Evolutionary conservation across 768 basidiomycete genomes (phyloP), one percentile per base, ranked within the genome.

Genomic region (Coprinopsis strossmayeri): DNA sequence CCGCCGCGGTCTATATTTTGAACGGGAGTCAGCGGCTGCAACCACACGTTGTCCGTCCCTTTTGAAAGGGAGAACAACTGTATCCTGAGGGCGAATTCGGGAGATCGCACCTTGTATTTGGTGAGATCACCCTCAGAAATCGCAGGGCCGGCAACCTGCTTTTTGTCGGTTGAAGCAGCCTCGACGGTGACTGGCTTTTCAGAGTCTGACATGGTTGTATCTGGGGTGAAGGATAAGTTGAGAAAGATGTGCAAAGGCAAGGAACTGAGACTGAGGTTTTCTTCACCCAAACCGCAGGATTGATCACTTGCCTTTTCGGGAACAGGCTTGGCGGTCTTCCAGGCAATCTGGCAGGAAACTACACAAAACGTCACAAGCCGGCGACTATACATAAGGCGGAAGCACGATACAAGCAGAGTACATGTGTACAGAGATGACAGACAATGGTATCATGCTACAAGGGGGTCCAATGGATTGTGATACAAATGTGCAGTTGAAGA

Each of bases 1-100:
- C 91, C 49, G 90, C 91, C 18, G 95, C 92, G n/a, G 82, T 75
- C 88, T 95, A 60, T 46, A 45, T n/a, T n/a, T n/a, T n/a, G n/a
- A n/a, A n/a, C n/a, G n/a, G n/a, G n/a, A n/a, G n/a, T n/a, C n/a
- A n/a, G n/a, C n/a, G n/a, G n/a, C n/a, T n/a, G n/a, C n/a, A n/a
- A n/a, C n/a, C n/a, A n/a, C n/a, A n/a, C n/a, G n/a, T n/a, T n/a
- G n/a, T n/a, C n/a, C n/a, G n/a, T n/a, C n/a, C n/a, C n/a, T n/a
- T n/a, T n/a, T n/a, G 37, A 38, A 25, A 23, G 25, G 21, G 18
- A 26, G 40, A 42, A 24, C 11, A 5, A 9, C 12, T 38, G 10
- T 5, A 45, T 34, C 15, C 10, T 44, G 21, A 27, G 23, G 50
- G 26, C 27, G 37, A 32, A 51, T 47, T 53, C 58, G 45, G 49